These are phyloP conservation scores for Pisolithus microcarpus DNA, from an alignment of 768 basidiomycete species.

Conservation along the genomic window DNA sequence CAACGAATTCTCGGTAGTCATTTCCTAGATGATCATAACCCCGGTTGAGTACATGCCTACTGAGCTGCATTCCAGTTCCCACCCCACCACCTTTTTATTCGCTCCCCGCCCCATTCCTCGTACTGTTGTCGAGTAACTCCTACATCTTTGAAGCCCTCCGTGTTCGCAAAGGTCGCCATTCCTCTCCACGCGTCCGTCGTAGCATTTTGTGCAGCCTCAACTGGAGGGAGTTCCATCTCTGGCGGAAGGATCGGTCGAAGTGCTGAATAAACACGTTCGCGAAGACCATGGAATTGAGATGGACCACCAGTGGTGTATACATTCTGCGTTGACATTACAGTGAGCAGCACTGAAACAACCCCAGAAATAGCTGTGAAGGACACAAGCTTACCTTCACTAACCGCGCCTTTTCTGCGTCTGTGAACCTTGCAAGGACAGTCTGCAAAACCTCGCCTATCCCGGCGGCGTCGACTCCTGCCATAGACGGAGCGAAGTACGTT, in stretches of 20 bases:
- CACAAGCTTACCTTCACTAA: conserved; percentile 60
- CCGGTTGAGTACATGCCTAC: conserved; percentile 1
- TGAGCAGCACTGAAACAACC: not conserved
- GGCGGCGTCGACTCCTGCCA: no score
- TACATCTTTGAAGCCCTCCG: conserved; percentile 45
- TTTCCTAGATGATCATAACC: no score
- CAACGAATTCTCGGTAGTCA: no score
- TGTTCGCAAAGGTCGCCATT: conserved; percentile 71
- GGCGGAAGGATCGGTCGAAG: no score
- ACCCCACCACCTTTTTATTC: no score
- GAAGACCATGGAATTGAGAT: no score
- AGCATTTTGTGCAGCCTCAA: conserved; percentile 60
- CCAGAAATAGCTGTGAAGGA: not conserved
- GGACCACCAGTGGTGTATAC: no score
- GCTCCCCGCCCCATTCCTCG: conserved; percentile 80
- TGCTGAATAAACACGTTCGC: no score
- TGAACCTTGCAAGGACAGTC: conserved; percentile 69
- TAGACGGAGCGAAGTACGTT: no score
- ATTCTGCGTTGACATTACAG: conserved; percentile 44
- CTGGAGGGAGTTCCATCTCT: no score
- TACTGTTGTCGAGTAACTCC: conserved; percentile 77
- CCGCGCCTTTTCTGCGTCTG: conserved; percentile 55
- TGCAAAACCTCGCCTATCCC: conserved; percentile 92
- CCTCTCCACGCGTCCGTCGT: conserved; percentile 83
- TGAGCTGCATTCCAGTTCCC: conserved; percentile 67